phyloP scores from a whole-genome alignment of 768 basidiomycete species.

The Kwoniella shandongensis region DNA sequence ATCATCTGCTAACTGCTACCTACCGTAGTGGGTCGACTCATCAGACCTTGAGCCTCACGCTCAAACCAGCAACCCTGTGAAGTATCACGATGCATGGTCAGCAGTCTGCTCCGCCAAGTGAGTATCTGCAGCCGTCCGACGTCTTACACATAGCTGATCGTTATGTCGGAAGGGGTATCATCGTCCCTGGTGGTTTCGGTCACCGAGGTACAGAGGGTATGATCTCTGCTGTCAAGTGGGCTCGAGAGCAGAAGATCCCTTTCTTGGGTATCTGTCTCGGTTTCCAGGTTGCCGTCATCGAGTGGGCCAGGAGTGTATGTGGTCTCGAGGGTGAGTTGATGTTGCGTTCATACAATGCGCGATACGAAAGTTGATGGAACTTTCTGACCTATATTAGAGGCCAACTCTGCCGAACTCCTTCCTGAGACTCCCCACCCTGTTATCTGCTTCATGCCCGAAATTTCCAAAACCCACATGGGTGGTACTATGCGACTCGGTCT shows the following conservation, averaged over 20 bases:
- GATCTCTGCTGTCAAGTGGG: conserved; percentile 97
- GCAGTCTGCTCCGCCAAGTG: conserved; percentile 85
- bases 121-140: conserved; percentile 5
- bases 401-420: conserved; percentile 81
- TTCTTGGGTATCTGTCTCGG: conserved; percentile 97
- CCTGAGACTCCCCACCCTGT: conserved; percentile 63
- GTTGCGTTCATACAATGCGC: background rate
- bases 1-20: conserved; percentile 7
- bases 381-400: conserved; percentile 58
- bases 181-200: conserved; percentile 96
- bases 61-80: conserved; percentile 74
- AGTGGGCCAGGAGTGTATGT: conserved; percentile 86
- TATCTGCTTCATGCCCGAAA: conserved; percentile 97
- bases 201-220: conserved; percentile 92
- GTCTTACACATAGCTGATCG: conserved; percentile 16
- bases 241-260: conserved; percentile 88
- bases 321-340: conserved; percentile 63
- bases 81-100: conserved; percentile 94
- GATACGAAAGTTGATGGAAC: too few relatives aligned
- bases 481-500: conserved; percentile 99
- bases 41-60: conserved; percentile 81
- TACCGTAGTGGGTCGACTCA: conserved; percentile 86
- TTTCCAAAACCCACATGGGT: conserved; percentile 95
- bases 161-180: conserved; percentile 73
- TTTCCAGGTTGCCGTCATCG: conserved; percentile 93